phyloP scores from a whole-genome alignment of 148 eudicot genomes.

The Chenopodium album region DNA sequence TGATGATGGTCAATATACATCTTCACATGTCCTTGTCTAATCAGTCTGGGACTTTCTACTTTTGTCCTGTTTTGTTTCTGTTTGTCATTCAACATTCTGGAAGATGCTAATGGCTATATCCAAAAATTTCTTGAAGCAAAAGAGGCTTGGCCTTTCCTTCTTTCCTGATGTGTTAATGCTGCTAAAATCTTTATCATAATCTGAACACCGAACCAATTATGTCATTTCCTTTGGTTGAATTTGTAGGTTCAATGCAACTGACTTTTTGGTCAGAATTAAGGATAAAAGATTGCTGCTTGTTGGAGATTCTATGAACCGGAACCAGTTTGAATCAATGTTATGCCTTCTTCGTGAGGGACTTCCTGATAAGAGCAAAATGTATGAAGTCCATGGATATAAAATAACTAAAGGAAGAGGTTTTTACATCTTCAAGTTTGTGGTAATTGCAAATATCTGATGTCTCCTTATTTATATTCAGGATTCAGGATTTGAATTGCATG shows the following conservation, averaged over 20 bases:
- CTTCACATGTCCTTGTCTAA: background rate
- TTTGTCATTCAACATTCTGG: background rate
- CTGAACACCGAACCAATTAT: background rate
- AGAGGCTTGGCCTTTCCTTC: background rate
- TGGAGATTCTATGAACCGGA: slow-evolving; percentile 95
- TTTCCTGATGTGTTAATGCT: background rate
- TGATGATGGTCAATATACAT: background rate
- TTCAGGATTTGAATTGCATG: background rate
- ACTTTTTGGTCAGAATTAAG: slow-evolving; percentile 73
- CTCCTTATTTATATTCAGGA: background rate
- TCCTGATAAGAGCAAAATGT: slow-evolving; percentile 76
- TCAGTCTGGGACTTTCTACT: background rate
- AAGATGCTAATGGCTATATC: background rate
- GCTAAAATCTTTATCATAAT: background rate
- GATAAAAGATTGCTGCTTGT: slow-evolving; percentile 83
- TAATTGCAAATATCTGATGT: slow-evolving; percentile 26
- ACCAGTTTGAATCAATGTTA: slow-evolving; percentile 91
- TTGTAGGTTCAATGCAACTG: slow-evolving; percentile 78
- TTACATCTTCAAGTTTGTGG: slow-evolving; percentile 85
- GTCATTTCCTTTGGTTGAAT: background rate
- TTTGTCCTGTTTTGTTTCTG: background rate
- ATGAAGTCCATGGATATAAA: slow-evolving; percentile 81
- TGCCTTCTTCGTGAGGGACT: slow-evolving; percentile 82
- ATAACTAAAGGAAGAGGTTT: slow-evolving; percentile 94
- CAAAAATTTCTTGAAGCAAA: background rate